Conservation (phyloP, 108 stramenopile species). For the Skeletonema grethae region DNA sequence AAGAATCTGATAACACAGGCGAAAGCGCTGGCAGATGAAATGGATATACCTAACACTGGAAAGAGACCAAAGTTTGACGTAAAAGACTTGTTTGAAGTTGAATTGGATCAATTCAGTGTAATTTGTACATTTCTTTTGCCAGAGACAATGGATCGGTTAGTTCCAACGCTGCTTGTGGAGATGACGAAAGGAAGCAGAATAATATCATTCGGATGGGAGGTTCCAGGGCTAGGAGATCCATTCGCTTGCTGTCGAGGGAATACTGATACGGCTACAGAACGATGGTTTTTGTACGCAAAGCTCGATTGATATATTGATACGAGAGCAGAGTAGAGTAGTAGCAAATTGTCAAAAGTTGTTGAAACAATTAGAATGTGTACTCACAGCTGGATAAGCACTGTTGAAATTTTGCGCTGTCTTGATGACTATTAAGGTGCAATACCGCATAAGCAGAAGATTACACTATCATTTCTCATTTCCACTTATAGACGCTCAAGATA, state of each 20-base stretch:
- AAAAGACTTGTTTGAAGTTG: conserved; percentile 2
- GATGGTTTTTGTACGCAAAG: background rate
- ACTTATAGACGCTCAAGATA: background rate
- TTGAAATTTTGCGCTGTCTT: background rate
- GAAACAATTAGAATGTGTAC: no score
- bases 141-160: background rate
- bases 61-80: background rate
- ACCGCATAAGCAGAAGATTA: background rate
- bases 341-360: background rate
- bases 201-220: background rate
- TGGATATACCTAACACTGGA: background rate
- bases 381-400: background rate
- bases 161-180: background rate
- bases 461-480: background rate
- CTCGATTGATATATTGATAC: background rate
- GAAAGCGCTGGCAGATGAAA: background rate
- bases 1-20: background rate
- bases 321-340: background rate
- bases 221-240: background rate
- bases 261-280: background rate
- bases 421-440: background rate
- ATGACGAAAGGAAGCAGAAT: background rate
- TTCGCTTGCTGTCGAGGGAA: background rate
- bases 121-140: background rate
- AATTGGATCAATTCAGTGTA: background rate